phyloP scores from a whole-genome alignment of 805 yeast genomes.

The Myxozyma monticola region DNA sequence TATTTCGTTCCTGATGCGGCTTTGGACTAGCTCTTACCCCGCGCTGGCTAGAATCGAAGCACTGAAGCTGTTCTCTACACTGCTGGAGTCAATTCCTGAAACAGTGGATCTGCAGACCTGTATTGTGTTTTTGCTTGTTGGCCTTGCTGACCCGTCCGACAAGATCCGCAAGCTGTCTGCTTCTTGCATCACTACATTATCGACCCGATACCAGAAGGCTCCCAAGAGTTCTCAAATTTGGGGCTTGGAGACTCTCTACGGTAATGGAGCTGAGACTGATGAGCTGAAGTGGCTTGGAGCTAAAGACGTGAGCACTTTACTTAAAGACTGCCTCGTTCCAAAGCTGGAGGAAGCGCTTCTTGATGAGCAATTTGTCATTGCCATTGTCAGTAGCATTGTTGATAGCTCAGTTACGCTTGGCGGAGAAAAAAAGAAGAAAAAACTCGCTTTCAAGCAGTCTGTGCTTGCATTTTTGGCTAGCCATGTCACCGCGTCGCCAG shows the following conservation, averaged over 20 bases:
- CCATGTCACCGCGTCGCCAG: constrained; percentile 56
- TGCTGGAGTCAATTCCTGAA: constrained; percentile 24
- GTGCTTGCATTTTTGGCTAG: constrained; percentile 65
- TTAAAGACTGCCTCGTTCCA: constrained; percentile 43
- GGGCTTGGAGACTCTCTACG: constrained; percentile 53
- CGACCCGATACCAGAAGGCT: constrained; percentile 28
- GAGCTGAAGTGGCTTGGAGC: constrained; percentile 58
- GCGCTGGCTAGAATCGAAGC: constrained; percentile 42
- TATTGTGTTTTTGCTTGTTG: constrained; percentile 38
- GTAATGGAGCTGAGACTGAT: constrained; percentile 45
- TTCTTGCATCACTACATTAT: constrained; percentile 30
- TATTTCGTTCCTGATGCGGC: constrained; percentile 39
- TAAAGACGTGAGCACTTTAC: constrained; percentile 56
- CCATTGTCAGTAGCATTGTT: constrained; percentile 14
- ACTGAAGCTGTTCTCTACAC: constrained; percentile 31
- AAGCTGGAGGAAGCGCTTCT: constrained; percentile 47
- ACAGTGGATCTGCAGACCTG: constrained; percentile 40
- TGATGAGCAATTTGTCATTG: constrained; percentile 50
- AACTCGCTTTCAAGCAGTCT: constrained; percentile 40
- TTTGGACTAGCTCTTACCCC: constrained; percentile 39
- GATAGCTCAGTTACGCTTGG: constrained; percentile 36
- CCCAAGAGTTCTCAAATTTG: constrained; percentile 34
- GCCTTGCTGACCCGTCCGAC: constrained; percentile 39
- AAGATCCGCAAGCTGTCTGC: constrained; percentile 39
- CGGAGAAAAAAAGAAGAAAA: constrained; percentile 29